Evolutionary conservation across 306 rosid species (phyloP).

Genomic region (Casuarina equisetifolia): DNA sequence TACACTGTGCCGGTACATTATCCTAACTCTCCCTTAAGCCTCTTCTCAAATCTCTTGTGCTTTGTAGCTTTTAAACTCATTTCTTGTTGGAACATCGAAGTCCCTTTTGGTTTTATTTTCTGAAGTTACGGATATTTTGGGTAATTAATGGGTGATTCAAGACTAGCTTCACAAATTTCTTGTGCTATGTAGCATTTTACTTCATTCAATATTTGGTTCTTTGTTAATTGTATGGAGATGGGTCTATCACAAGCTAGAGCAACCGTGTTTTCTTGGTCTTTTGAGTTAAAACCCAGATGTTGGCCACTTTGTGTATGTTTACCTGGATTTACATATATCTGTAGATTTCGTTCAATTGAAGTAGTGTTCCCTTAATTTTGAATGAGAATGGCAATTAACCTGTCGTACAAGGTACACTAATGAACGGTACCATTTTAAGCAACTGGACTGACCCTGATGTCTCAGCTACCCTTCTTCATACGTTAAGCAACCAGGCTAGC

Average conservation of each 20-base stretch:
- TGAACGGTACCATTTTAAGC: no score
- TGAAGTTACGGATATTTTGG: neutral
- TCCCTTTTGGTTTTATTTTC: no score
- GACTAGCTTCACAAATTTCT: conserved; percentile 19
- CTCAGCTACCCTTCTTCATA: no score
- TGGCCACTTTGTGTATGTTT: neutral
- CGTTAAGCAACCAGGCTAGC: no score
- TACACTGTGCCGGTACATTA: conserved; percentile 45
- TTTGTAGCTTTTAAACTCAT: conserved; percentile 6
- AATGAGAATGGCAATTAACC: neutral
- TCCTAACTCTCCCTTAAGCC: neutral
- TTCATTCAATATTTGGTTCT: neutral
- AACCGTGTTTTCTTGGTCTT: neutral
- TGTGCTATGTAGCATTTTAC: neutral
- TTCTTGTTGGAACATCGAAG: neutral
- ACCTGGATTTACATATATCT: neutral
- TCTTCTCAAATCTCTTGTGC: neutral
- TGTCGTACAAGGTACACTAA: neutral
- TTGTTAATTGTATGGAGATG: neutral
- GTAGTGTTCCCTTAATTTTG: neutral
- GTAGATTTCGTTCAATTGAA: neutral
- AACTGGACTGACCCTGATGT: no score
- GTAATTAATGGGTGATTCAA: neutral
- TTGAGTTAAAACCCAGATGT: neutral
- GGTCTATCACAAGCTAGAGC: neutral